Percentiles rank a stretch among this genome's conserved stretches.
phyloP scores from a whole-genome alignment of 1,284 basidiomycete genomes.

The Trametes versicolor region DNA sequence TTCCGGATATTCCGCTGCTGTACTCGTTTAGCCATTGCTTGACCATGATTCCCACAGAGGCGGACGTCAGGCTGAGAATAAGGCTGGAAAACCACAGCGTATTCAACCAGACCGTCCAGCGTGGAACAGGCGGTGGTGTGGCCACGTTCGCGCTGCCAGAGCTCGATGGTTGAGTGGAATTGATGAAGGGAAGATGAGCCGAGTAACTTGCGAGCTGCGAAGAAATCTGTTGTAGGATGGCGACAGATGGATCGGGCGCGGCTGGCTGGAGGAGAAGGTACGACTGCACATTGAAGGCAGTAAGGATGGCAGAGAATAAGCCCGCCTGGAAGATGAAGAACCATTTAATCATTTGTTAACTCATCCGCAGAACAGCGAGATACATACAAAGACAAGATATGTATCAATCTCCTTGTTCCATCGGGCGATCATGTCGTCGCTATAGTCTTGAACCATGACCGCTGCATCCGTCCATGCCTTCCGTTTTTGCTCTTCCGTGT shows the following conservation, averaged over 20 bases:
- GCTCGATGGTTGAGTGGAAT: conserved; percentile 16
- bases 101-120: conserved; percentile 24
- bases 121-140: neutral
- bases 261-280: conserved; percentile 19
- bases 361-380: too few species aligned
- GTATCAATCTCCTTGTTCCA: conserved; percentile 29
- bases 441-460: conserved; percentile 8
- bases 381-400: conserved; percentile 25
- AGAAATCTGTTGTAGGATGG: conserved; percentile 19
- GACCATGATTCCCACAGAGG: too few species aligned
- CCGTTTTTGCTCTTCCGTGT: conserved; percentile 1
- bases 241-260: conserved; percentile 5
- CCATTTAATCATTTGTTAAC: too few species aligned
- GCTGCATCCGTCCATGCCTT: conserved; percentile 14
- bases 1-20: conserved; percentile 8
- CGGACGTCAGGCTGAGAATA: neutral
- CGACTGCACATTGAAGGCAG: conserved; percentile 3
- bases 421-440: conserved; percentile 16
- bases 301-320: conserved; percentile 23
- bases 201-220: conserved; percentile 1
- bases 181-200: conserved; percentile 13
- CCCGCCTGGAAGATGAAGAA: conserved; percentile 26
- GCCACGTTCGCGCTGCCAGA: neutral
- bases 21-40: conserved; percentile 7
- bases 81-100: conserved; percentile 31